Evolutionary conservation across 2,329 filamentous ascomycete species (phyloP).

Genomic region (Onygenales sp.): DNA sequence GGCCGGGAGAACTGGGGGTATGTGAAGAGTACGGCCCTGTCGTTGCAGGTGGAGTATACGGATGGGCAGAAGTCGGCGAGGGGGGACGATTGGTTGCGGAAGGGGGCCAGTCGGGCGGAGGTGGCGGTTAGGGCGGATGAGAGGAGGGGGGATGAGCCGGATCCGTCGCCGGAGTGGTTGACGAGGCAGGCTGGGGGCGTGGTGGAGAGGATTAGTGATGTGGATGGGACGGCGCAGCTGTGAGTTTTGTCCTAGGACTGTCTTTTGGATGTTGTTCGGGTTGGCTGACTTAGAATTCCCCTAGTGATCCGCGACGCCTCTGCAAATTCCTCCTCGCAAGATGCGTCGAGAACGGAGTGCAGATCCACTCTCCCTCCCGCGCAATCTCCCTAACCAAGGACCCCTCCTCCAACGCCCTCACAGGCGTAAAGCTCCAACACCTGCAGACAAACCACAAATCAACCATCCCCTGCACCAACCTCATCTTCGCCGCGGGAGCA

Average conservation of each 20-base stretch:
- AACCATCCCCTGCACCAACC: slow-evolving; percentile 49
- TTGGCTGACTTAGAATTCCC: background rate
- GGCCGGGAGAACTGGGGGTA: slow-evolving; percentile 54
- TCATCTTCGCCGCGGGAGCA: slow-evolving; percentile 60
- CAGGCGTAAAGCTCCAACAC: slow-evolving; percentile 43
- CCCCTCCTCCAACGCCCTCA: slow-evolving; percentile 37
- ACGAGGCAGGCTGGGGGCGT: slow-evolving; percentile 44
- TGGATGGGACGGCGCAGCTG: slow-evolving; percentile 56
- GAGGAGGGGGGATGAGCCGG: slow-evolving; percentile 21
- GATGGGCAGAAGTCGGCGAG: slow-evolving; percentile 32
- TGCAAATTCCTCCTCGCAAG: slow-evolving; percentile 55
- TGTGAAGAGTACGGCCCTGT: slow-evolving; percentile 49
- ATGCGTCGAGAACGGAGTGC: slow-evolving; percentile 52
- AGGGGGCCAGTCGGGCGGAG: slow-evolving; percentile 54
- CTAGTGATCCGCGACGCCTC: slow-evolving; percentile 56
- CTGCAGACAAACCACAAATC: slow-evolving; percentile 19
- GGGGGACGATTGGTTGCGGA: slow-evolving; percentile 56
- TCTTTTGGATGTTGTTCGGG: background rate
- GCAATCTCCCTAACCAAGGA: slow-evolving; percentile 47
- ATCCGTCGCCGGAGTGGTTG: slow-evolving; percentile 47
- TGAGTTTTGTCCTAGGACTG: slow-evolving; percentile 27
- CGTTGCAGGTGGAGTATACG: slow-evolving; percentile 34
- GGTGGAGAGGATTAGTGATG: slow-evolving; percentile 53
- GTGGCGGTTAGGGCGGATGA: slow-evolving; percentile 34
- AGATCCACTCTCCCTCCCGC: slow-evolving; percentile 55